These are phyloP conservation scores for Apostasia ramifera DNA, from an alignment of 106 monocot genomes.

Conservation along the genomic window DNA sequence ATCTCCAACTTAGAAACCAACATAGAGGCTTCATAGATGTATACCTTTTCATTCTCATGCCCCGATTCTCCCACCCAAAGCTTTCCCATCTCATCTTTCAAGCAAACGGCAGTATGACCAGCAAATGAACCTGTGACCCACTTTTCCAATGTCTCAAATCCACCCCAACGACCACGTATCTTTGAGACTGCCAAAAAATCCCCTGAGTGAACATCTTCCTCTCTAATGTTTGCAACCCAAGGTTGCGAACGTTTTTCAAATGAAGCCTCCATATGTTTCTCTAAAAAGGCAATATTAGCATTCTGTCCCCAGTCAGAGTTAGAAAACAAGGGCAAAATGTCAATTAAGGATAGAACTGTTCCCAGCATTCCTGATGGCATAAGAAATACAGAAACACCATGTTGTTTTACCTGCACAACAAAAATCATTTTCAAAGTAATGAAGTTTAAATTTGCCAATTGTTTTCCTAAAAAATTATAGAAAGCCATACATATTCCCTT, in stretches of 20 bases:
- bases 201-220: constrained; percentile 76
- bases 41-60: constrained; percentile 94
- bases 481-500: constrained; percentile 53
- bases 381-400: constrained; percentile 87
- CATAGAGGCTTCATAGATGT: not conserved
- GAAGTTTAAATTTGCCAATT: not conserved
- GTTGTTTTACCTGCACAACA: constrained; percentile 68
- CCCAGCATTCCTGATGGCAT: constrained; percentile 99
- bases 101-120: constrained; percentile 93
- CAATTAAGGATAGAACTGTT: constrained; percentile 71
- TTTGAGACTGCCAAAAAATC: constrained; percentile 92
- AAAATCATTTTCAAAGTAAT: not conserved
- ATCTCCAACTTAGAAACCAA: not conserved
- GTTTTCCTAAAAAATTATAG: not conserved
- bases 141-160: constrained; percentile 94
- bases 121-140: constrained; percentile 99
- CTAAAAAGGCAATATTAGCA: constrained; percentile 74
- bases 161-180: constrained; percentile 97
- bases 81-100: constrained; percentile 87
- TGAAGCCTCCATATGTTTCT: constrained; percentile 86
- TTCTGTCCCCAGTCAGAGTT: constrained; percentile 88
- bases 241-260: constrained; percentile 71
- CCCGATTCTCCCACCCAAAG: constrained; percentile 98
- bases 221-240: constrained; percentile 45
- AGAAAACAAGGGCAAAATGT: constrained; percentile 89